Evolutionary conservation across 1,284 basidiomycete genomes (phyloP).

Genomic region (Fomitiporia mediterranea): DNA sequence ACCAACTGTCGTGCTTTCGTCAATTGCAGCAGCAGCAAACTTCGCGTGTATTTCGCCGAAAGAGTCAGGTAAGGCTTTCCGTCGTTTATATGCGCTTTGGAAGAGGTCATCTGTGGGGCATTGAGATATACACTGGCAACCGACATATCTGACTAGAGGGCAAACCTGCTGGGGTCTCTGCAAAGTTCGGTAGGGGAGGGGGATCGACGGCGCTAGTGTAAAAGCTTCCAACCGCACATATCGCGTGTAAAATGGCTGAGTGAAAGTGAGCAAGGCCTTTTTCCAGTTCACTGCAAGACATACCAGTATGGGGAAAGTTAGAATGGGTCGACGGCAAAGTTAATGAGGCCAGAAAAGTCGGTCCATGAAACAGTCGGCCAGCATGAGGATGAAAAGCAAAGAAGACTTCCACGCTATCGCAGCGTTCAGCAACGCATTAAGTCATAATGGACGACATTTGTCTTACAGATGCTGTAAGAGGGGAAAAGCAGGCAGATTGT

Average conservation of each 20-base stretch:
- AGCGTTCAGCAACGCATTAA: not conserved
- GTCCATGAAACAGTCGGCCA: conserved; percentile 55
- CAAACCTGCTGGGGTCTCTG: conserved; percentile 44
- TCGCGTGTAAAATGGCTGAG: conserved; percentile 62
- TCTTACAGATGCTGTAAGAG: conserved; percentile 61
- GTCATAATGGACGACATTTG: conserved; percentile 8
- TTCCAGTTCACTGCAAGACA: not conserved
- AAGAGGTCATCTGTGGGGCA: conserved; percentile 61
- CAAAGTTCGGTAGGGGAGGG: conserved; percentile 46
- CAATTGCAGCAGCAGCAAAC: conserved; percentile 47
- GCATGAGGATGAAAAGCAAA: conserved; percentile 71
- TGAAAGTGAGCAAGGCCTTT: not conserved
- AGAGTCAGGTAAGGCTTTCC: conserved; percentile 47
- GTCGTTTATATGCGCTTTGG: conserved; percentile 39
- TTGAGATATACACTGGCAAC: not conserved
- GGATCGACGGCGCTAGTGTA: conserved; percentile 57
- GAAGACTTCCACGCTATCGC: conserved; percentile 59
- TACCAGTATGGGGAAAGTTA: conserved; percentile 49
- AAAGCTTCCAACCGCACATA: conserved; percentile 68
- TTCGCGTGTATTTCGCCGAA: conserved; percentile 66
- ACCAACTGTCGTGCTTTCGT: conserved; percentile 45
- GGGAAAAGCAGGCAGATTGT: conserved; percentile 52
- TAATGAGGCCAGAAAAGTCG: conserved; percentile 61
- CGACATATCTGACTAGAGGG: conserved; percentile 20
- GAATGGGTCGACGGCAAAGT: conserved; percentile 61